Evolutionary conservation across 805 yeast genomes (phyloP).

Genomic region (Saccharomycopsis oosterbeekiorum): DNA sequence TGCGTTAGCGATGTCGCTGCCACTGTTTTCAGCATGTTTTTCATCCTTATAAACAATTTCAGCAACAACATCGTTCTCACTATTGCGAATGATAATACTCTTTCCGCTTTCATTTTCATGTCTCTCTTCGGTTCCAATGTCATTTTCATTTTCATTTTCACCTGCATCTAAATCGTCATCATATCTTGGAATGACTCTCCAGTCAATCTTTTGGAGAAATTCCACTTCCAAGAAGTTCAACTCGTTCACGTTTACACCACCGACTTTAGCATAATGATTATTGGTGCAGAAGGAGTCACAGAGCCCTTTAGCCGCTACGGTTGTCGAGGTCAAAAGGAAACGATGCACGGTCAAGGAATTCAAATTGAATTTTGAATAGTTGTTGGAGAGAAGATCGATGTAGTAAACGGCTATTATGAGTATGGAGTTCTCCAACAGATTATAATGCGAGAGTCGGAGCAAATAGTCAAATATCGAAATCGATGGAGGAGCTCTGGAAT

Average conservation of each 20-base stretch:
- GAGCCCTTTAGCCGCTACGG: constrained; percentile 81
- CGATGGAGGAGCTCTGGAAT: constrained; percentile 85
- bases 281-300: constrained; percentile 94
- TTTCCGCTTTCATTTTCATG: background rate
- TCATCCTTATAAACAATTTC: too few species aligned
- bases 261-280: constrained; percentile 89
- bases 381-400: constrained; percentile 72
- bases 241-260: constrained; percentile 80
- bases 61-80: background rate
- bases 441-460: constrained; percentile 68
- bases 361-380: constrained; percentile 70
- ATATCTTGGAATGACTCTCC: constrained; percentile 58
- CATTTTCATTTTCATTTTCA: background rate
- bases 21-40: too few species aligned
- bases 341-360: constrained; percentile 92
- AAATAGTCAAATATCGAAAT: constrained; percentile 75
- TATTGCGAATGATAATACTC: background rate
- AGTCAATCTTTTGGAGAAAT: constrained; percentile 68
- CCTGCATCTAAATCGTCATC: constrained; percentile 21
- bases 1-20: background rate
- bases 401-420: constrained; percentile 78
- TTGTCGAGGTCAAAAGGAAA: constrained; percentile 80
- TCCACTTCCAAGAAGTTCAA: constrained; percentile 83
- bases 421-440: constrained; percentile 77
- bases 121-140: background rate